These are phyloP conservation scores for Decorospora gaudefroyi DNA, from an alignment of 2,329 filamentous ascomycete genomes.

Conservation along the genomic window DNA sequence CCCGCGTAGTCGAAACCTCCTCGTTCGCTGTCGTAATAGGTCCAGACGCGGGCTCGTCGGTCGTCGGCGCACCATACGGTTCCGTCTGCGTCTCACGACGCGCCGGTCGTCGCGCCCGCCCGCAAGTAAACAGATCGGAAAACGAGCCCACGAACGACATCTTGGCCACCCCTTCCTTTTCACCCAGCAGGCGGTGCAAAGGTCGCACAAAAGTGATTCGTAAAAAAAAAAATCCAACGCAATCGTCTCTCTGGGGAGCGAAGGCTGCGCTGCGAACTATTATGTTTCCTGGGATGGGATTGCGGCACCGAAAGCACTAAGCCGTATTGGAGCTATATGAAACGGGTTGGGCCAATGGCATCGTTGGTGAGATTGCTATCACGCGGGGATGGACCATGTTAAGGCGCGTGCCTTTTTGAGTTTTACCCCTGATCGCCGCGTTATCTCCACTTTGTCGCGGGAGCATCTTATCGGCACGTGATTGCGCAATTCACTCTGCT, in stretches of 20 bases:
- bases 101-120: slow-evolving; percentile 10
- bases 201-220: slow-evolving; percentile 7
- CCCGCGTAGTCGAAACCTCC: slow-evolving; percentile 1
- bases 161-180: slow-evolving; percentile 10
- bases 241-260: slow-evolving; percentile 2
- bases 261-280: slow-evolving; percentile 3
- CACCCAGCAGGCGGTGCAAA: slow-evolving; percentile 6
- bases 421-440: slow-evolving; percentile 16
- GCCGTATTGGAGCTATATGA: slow-evolving; percentile 6
- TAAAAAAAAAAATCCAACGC: slow-evolving; percentile 6
- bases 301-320: slow-evolving; percentile 5
- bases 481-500: too few species aligned
- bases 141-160: slow-evolving; percentile 13
- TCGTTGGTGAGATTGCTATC: slow-evolving; percentile 8
- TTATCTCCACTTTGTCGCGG: slow-evolving; percentile 6
- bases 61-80: slow-evolving; percentile 5
- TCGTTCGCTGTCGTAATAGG: slow-evolving; percentile 5
- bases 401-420: slow-evolving; percentile 8
- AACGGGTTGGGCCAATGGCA: slow-evolving; percentile 11
- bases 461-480: slow-evolving; percentile 10
- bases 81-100: slow-evolving; percentile 8
- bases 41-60: slow-evolving; percentile 3
- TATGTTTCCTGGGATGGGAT: slow-evolving; percentile 9
- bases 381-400: background rate
- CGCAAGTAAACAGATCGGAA: slow-evolving; percentile 17